Conservation (phyloP, 306 rosid species). For the Castanospermum australe region DNA sequence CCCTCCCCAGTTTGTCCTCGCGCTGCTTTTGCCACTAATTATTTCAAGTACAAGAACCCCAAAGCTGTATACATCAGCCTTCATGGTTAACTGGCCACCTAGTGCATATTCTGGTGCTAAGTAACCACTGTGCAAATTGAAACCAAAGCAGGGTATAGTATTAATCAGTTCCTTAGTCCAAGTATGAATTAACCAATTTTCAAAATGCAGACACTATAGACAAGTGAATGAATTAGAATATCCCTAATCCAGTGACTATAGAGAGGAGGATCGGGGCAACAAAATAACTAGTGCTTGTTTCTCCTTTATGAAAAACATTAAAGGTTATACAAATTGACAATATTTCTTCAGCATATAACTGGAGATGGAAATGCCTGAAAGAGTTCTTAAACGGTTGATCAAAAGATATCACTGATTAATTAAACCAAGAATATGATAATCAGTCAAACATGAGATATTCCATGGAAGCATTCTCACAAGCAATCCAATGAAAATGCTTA, state of each 20-base stretch:
- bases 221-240: background rate
- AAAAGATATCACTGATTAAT: background rate
- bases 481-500: background rate
- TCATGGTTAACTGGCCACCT: constrained; percentile 90
- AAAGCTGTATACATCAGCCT: constrained; percentile 94
- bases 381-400: background rate
- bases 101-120: constrained; percentile 96
- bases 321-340: background rate
- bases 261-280: background rate
- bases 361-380: background rate
- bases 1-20: constrained; percentile 70
- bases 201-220: background rate
- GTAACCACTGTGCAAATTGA: constrained; percentile 69
- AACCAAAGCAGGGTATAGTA: constrained; percentile 28
- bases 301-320: background rate
- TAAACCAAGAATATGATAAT: background rate
- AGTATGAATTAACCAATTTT: constrained; percentile 18
- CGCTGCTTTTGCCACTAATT: constrained; percentile 74
- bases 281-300: background rate
- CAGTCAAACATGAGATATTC: background rate
- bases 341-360: background rate
- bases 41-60: constrained; percentile 88
- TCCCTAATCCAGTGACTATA: background rate
- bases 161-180: background rate
- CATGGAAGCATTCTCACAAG: background rate